phyloP scores from a whole-genome alignment of 768 basidiomycete species.

The Podaxis sp. region DNA sequence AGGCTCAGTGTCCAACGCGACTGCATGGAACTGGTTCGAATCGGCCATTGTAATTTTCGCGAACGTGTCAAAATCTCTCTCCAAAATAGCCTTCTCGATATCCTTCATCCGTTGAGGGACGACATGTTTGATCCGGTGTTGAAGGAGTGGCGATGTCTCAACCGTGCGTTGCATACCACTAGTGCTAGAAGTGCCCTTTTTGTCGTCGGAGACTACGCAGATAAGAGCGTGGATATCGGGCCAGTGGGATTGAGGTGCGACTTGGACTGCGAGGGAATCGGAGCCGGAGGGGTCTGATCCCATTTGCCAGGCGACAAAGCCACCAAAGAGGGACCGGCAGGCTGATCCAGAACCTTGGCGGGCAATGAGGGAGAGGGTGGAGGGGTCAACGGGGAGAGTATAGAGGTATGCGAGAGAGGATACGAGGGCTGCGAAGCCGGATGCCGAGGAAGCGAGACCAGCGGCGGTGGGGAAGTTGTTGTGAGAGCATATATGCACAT shows the following conservation, averaged over 20 bases:
- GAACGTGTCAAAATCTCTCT: slow-evolving; percentile 83
- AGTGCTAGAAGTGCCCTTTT: slow-evolving; percentile 94
- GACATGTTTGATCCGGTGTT: slow-evolving; percentile 83
- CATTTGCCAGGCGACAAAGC: slow-evolving; percentile 95
- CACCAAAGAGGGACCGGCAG: slow-evolving; percentile 95
- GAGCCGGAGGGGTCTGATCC: slow-evolving; percentile 65
- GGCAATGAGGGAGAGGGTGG: slow-evolving; percentile 87
- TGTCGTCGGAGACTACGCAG: slow-evolving; percentile 93
- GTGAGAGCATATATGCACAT: slow-evolving; percentile 87
- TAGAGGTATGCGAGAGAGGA: slow-evolving; percentile 88
- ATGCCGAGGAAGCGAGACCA: slow-evolving; percentile 95
- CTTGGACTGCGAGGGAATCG: slow-evolving; percentile 86
- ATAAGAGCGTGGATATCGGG: slow-evolving; percentile 95
- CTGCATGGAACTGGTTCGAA: slow-evolving; percentile 98
- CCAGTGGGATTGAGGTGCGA: slow-evolving; percentile 89
- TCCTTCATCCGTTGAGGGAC: slow-evolving; percentile 85
- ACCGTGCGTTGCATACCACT: slow-evolving; percentile 98
- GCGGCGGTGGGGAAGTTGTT: slow-evolving; percentile 99
- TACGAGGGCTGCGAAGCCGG: slow-evolving; percentile 94
- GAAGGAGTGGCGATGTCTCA: slow-evolving; percentile 83
- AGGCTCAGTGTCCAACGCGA: slow-evolving; percentile 93
- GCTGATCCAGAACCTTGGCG: slow-evolving; percentile 98
- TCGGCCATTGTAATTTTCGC: slow-evolving; percentile 94
- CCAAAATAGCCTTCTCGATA: slow-evolving; percentile 79
- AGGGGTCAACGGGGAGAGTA: slow-evolving; percentile 71